Percentiles rank a stretch among this genome's conserved stretches.
phyloP scores from a whole-genome alignment of 2,329 filamentous ascomycete genomes.

The Ophiostoma piceae region DNA sequence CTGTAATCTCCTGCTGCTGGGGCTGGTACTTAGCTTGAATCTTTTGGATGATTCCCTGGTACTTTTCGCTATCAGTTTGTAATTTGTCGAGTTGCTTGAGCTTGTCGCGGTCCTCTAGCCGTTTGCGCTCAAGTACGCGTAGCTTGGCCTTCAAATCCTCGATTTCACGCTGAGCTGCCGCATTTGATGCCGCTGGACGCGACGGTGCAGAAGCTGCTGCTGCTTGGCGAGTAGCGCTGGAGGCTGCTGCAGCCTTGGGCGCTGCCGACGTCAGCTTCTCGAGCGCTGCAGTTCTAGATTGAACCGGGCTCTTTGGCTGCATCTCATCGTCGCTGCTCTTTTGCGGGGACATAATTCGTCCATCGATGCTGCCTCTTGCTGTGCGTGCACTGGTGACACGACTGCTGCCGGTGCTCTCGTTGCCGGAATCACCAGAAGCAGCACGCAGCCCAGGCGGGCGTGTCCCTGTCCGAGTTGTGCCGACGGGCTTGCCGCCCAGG shows the following conservation, averaged over 20 bases:
- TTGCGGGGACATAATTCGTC: conserved; percentile 36
- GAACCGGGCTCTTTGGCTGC: conserved; percentile 47
- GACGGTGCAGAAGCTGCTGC: conserved; percentile 29
- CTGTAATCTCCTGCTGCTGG: conserved; percentile 71
- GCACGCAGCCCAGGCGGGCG: conserved; percentile 41
- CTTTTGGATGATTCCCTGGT: conserved; percentile 81
- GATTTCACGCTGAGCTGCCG: conserved; percentile 57
- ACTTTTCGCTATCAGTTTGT: conserved; percentile 70
- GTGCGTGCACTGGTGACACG: conserved; percentile 33
- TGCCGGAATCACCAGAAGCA: conserved; percentile 45
- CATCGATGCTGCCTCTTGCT: conserved; percentile 34
- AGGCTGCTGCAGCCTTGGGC: conserved; percentile 21
- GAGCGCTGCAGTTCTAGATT: conserved; percentile 46
- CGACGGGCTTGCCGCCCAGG: conserved; percentile 27
- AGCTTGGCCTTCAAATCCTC: conserved; percentile 88
- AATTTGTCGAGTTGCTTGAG: conserved; percentile 71
- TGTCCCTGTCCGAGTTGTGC: conserved; percentile 31
- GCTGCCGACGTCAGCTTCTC: conserved; percentile 45
- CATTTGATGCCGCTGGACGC: conserved; percentile 32
- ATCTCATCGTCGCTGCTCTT: conserved; percentile 49
- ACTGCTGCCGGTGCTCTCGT: conserved; percentile 31
- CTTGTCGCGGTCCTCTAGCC: conserved; percentile 78
- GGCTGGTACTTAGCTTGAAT: conserved; percentile 83
- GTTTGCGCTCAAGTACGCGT: conserved; percentile 79
- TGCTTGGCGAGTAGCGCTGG: conserved; percentile 10